Percentiles rank a stretch among this genome's conserved stretches.
phyloP scores from a whole-genome alignment of 148 eudicot species.

The Vaccinium myrtillus region DNA sequence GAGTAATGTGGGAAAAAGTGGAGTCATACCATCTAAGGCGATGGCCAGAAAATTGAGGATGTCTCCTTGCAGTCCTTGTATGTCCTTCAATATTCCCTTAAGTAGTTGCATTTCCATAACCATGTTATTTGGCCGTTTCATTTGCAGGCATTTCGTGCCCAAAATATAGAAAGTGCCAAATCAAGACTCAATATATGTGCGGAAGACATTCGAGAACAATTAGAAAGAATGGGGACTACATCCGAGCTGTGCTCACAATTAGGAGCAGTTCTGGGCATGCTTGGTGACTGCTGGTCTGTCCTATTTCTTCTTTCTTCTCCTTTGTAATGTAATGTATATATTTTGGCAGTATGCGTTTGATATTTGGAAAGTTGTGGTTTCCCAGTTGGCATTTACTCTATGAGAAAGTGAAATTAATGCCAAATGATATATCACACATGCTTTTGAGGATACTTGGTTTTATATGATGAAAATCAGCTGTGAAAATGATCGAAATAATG shows the following conservation, averaged over 20 bases:
- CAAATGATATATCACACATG: neutral
- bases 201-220: slow-evolving; percentile 75
- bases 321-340: neutral
- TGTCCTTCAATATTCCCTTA: neutral
- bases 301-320: slow-evolving; percentile 19
- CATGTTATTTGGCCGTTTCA: slow-evolving; percentile 12
- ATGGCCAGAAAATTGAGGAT: neutral
- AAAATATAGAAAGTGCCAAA: slow-evolving; percentile 90
- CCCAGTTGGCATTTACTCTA: neutral
- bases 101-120: neutral
- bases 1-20: no score
- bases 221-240: slow-evolving; percentile 57
- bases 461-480: neutral
- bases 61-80: neutral
- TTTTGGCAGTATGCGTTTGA: neutral
- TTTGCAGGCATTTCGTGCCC: slow-evolving; percentile 87
- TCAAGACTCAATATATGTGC: slow-evolving; percentile 87
- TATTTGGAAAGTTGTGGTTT: neutral
- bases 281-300: slow-evolving; percentile 92
- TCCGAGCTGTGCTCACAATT: slow-evolving; percentile 89
- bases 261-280: slow-evolving; percentile 93
- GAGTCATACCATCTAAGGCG: neutral
- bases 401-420: neutral
- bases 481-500: neutral
- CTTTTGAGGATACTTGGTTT: neutral